Evolutionary conservation across 352 stramenopile genomes (phyloP).

Genomic region (Globisporangium viniferum): DNA sequence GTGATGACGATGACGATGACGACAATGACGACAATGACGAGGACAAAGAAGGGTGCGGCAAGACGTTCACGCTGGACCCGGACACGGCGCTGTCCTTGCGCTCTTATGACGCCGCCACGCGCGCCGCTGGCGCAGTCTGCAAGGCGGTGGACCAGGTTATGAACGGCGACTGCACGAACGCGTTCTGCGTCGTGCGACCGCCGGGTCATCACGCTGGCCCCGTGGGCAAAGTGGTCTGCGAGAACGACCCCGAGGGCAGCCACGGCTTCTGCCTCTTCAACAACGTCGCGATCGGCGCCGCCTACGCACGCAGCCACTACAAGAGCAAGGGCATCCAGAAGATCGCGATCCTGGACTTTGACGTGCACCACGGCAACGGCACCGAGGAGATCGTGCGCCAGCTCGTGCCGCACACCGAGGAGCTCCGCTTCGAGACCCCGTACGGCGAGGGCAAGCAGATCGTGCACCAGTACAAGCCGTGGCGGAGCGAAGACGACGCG

Average conservation of each 20-base stretch:
- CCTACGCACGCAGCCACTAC: slow-evolving; percentile 93
- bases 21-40: slow-evolving; percentile 15
- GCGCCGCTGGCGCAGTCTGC: slow-evolving; percentile 82
- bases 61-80: slow-evolving; percentile 50
- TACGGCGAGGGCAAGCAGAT: slow-evolving; percentile 88
- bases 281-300: slow-evolving; percentile 96
- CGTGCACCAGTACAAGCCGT: slow-evolving; percentile 93
- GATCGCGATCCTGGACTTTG: slow-evolving; percentile 97
- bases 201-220: slow-evolving; percentile 97
- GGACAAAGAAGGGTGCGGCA: slow-evolving; percentile 35
- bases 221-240: slow-evolving; percentile 91
- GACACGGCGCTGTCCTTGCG: slow-evolving; percentile 80
- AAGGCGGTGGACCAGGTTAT: slow-evolving; percentile 86
- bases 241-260: slow-evolving; percentile 87
- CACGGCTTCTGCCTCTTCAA: slow-evolving; percentile 98
- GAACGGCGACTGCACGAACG: slow-evolving; percentile 89
- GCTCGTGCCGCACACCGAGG: slow-evolving; percentile 85
- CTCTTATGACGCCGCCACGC: slow-evolving; percentile 73
- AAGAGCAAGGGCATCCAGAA: slow-evolving; percentile 89
- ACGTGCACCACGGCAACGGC: slow-evolving; percentile 98
- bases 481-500: slow-evolving; percentile 92
- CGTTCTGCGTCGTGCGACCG: slow-evolving; percentile 95
- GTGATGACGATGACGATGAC: slow-evolving; percentile 9
- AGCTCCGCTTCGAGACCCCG: slow-evolving; percentile 82
- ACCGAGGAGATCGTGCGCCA: slow-evolving; percentile 95